These are phyloP conservation scores for Carex pumila DNA, from an alignment of 176 grass and related monocot species.

Conservation along the genomic window DNA sequence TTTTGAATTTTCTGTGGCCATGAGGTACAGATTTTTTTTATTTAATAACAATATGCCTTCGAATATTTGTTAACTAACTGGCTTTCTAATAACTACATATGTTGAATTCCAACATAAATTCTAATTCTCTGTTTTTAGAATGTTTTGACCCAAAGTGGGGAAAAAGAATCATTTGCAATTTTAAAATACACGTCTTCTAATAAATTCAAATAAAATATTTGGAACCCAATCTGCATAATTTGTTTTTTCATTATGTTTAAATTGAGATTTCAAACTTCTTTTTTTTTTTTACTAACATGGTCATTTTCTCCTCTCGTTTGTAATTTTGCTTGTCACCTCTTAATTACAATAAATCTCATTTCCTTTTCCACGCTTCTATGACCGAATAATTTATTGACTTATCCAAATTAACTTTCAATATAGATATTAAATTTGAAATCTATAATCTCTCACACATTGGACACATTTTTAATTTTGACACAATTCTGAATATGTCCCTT, in stretches of 20 bases:
- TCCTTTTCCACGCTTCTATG: neutral
- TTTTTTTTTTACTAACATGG: neutral
- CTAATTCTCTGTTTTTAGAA: neutral
- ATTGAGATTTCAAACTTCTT: neutral
- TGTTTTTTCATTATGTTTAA: neutral
- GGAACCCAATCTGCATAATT: no score
- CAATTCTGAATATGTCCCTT: neutral
- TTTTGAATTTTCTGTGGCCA: neutral
- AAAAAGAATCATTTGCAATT: neutral
- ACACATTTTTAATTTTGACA: no score
- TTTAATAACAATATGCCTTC: no score
- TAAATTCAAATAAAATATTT: neutral
- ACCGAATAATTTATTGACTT: neutral
- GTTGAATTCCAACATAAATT: neutral
- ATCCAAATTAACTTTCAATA: neutral
- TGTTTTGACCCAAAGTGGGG: neutral
- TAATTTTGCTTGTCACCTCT: neutral
- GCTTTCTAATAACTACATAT: neutral
- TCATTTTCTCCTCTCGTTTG: neutral
- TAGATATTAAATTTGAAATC: neutral
- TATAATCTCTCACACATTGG: neutral
- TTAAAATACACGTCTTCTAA: neutral
- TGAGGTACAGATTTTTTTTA: neutral
- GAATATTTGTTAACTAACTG: no score
- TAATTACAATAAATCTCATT: neutral